Conservation (phyloP, 345 rosid species). For the Lepidium africanum region DNA sequence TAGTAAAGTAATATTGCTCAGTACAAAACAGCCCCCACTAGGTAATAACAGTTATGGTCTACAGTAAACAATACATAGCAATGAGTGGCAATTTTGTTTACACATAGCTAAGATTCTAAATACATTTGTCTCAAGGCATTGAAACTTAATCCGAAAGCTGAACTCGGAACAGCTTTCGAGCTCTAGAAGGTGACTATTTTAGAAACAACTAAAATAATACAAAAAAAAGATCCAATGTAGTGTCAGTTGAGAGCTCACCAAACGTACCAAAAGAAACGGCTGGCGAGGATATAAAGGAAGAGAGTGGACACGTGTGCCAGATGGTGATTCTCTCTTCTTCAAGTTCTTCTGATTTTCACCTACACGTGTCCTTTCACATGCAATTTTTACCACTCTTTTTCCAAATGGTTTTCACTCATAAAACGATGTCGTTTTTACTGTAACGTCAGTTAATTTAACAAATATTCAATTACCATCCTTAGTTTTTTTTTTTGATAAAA, state of each 20-base stretch:
- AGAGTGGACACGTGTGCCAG: slow-evolving; percentile 29
- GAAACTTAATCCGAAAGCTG: background rate
- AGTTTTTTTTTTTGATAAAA: too few relatives aligned
- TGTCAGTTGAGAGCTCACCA: background rate
- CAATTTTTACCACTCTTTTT: slow-evolving; percentile 26
- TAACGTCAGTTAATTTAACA: background rate
- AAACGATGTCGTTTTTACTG: background rate
- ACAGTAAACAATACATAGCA: background rate
- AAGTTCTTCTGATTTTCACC: slow-evolving; percentile 9
- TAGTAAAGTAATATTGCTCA: slow-evolving; percentile 8
- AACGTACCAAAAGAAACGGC: slow-evolving; percentile 28
- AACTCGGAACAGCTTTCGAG: background rate
- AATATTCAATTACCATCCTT: too few relatives aligned
- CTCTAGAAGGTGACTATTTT: slow-evolving; percentile 24
- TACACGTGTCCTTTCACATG: slow-evolving; percentile 28
- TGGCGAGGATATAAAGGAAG: slow-evolving; percentile 29
- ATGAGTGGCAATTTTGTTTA: background rate
- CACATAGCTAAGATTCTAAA: background rate
- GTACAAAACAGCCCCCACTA: background rate
- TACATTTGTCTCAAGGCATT: background rate
- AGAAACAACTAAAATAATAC: too few relatives aligned
- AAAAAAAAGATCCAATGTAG: too few relatives aligned
- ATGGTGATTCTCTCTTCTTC: slow-evolving; percentile 19
- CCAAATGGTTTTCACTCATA: background rate
- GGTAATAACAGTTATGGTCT: background rate